Evolutionary conservation across 2,329 filamentous ascomycete species (phyloP), one percentile per base, ranked within the genome.

Genomic region (Fusarium albidum): DNA sequence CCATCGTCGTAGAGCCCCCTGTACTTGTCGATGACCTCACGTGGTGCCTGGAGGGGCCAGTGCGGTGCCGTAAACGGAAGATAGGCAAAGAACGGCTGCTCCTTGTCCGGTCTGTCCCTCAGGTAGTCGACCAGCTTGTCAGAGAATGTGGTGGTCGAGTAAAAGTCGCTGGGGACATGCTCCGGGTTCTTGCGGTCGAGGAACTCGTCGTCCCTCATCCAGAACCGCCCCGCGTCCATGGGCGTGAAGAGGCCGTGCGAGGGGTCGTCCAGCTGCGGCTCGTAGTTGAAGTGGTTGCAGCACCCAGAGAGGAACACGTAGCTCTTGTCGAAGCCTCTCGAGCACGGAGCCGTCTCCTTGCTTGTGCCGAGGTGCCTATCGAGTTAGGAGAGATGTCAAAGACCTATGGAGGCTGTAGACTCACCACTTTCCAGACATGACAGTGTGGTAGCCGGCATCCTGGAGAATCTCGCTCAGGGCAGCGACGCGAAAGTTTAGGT

Each of bases 271-370:
- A 21, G 7, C 21, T 21, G 21, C 4, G 21, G 21, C 64, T 82
- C 80, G 53, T 77, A 83, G 28, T 76, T 80, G 57, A 82, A 83
- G 61, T 84, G 82, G 52, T 85, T 85, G 17, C 69, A 70, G 48
- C 71, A 73, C 4, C 73, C 75, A 2, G 75, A 72, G 8, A 78
- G 65, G 52, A 75, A 74, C 4, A 71, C 70, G 49, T 77, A 77
- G 35, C 67, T 70, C 34, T 71, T 69, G 21, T 21, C 39, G 15
- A 21, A 21, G 21, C 21, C 21, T 21, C 21, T 21, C 21, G 21
- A 21, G 21, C 21, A 21, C 5, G 21, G 21, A 4, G 21, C 21
- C 4, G 4, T 4, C 7, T 21, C 21, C 7, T 21, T 21, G 7
- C 5, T 7, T 4, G 21, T 7, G 4, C 21, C 21, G 7, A 21